phyloP scores from a whole-genome alignment of 768 basidiomycete species.

The Termitomyces bulborhizus region DNA sequence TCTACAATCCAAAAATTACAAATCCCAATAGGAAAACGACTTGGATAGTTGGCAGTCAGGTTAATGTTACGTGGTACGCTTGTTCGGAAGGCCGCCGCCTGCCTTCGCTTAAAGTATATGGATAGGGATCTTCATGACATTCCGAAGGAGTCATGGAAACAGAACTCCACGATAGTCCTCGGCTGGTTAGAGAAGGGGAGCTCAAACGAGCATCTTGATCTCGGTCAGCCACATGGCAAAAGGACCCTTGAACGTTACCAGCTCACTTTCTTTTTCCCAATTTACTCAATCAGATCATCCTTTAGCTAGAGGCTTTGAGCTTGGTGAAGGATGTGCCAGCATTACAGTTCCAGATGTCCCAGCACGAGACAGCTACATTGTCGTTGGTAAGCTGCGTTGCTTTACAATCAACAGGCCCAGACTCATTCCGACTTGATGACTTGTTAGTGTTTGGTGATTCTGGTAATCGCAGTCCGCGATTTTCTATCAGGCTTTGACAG shows the following conservation, averaged over 20 bases:
- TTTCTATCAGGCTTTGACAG: conserved; percentile 32
- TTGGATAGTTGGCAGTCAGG: conserved; percentile 33
- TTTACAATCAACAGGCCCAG: not conserved
- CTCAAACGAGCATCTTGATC: conserved; percentile 39
- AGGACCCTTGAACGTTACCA: conserved; percentile 1
- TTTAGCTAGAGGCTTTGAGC: conserved; percentile 39
- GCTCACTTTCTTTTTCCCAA: conserved; percentile 1
- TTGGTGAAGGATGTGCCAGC: conserved; percentile 33
- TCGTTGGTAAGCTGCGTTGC: conserved; percentile 38
- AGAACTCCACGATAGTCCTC: conserved; percentile 36
- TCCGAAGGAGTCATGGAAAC: conserved; percentile 26
- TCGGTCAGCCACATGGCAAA: conserved; percentile 24
- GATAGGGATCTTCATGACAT: conserved; percentile 34
- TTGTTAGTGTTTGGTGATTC: conserved; percentile 48
- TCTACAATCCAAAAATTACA: conserved; percentile 38
- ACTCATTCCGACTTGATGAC: conserved; percentile 1
- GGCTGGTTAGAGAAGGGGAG: conserved; percentile 33
- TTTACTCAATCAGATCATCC: conserved; percentile 35
- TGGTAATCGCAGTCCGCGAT: conserved; percentile 44
- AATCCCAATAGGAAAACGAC: conserved; percentile 28
- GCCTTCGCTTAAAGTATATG: conserved; percentile 4
- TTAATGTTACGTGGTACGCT: conserved; percentile 39
- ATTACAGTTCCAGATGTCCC: conserved; percentile 38
- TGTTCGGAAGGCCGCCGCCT: conserved; percentile 8
- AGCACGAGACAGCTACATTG: conserved; percentile 33